Evolutionary conservation across 2,329 filamentous ascomycete genomes (phyloP), one percentile per base, ranked within the genome.

Genomic region (Pseudopithomyces maydicus): DNA sequence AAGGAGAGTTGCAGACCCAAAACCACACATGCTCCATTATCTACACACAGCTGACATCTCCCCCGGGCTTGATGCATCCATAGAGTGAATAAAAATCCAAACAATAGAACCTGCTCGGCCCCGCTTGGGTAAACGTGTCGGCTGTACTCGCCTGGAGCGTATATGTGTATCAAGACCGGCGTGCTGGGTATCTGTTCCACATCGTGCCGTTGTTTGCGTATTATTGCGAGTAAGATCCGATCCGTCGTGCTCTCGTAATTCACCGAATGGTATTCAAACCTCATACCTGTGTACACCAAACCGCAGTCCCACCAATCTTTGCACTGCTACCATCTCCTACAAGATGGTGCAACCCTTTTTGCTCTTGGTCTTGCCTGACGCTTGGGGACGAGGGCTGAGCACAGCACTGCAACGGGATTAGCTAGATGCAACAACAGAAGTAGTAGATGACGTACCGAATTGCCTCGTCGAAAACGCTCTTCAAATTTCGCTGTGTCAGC

Each of bases 401-500:
- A 78, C 76, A 51, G 75, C 75, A 51, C 76, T 78, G 58, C 10
- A 41, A 17, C 46, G 36, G 46, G 48, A 59, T 74, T 61, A 74
- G 65, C 54, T 41, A 50, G 3, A 43, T 29, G 6, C 6, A 11
- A 38, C 52, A 41, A 19, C 2, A 6, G 15, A 12, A 10, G n/a
- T 43, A 19, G 11, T 29, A 22, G 8, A 46, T 7, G 38, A 80
- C 89, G 69, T 81, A 98, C 95, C 95, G 89, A 74, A 99, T 99
- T 33, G 95, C 95, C 80, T 97, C 94, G 74, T 99, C 95, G 74
- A 99, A 99, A 47, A 99, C 95, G 71, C 92, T 96, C 88, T 99
- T 99, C 69, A 99, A 80, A 78, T 97, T 97, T 73, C 94, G 85
- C 82, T 98, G 95, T 36, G 95, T 99, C 66, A 99, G 82, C 46